phyloP scores from a whole-genome alignment of 73 alveolate genomes.

The Durusdinium trenchii region DNA sequence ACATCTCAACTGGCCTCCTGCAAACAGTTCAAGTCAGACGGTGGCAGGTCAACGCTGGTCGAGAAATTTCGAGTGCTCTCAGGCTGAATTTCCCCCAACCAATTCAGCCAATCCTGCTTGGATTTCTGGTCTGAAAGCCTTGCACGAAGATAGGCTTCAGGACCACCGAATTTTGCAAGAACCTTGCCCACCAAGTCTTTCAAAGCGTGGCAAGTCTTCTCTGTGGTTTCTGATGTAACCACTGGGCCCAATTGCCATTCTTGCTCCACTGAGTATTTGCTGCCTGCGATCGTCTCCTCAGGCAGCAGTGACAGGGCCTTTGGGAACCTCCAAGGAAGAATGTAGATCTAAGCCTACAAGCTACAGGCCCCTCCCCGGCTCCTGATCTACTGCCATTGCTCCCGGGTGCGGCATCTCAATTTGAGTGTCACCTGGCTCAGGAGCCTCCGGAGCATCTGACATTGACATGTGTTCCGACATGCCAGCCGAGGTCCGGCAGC shows the following conservation, averaged over 20 bases:
- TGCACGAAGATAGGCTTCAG: neutral
- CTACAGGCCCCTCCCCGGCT: no score
- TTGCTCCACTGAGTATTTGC: neutral
- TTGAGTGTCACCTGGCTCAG: no score
- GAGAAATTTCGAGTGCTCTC: neutral
- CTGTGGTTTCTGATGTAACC: neutral
- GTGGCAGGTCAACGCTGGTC: neutral
- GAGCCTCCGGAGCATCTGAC: no score
- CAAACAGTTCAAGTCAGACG: neutral
- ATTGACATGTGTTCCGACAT: no score
- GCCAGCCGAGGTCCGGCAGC: no score
- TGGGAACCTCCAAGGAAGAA: no score
- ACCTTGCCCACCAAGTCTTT: neutral
- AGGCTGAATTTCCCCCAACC: neutral
- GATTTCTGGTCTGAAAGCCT: neutral
- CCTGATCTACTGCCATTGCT: no score
- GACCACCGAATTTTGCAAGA: neutral
- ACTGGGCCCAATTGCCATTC: neutral
- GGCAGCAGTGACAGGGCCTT: no score
- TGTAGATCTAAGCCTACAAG: no score
- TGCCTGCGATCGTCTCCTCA: no score
- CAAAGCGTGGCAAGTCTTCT: neutral
- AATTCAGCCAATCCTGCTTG: conserved; percentile 9
- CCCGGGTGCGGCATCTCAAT: no score
- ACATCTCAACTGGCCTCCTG: neutral